Evolutionary conservation across 345 rosid species (phyloP).

Genomic region (Gossypium rotundifolium): DNA sequence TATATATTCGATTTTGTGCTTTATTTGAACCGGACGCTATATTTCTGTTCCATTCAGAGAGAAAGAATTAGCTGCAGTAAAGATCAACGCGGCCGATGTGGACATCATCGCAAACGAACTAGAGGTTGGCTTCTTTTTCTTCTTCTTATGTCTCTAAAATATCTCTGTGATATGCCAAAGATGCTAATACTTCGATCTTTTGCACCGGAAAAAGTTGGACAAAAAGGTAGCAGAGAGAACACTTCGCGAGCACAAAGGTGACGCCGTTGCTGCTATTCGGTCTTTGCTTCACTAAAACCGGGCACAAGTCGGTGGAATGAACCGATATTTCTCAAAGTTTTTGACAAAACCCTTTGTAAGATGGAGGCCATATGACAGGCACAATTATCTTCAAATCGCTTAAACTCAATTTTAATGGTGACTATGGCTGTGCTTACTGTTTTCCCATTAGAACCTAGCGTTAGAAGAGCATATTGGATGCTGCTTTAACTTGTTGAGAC

Average conservation of each 20-base stretch:
- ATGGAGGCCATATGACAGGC: background rate
- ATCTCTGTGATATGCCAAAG: background rate
- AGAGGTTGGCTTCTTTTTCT: conserved; percentile 50
- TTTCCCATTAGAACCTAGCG: no score
- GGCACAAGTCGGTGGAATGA: background rate
- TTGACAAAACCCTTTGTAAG: background rate
- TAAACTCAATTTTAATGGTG: no score
- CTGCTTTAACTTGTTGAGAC: background rate
- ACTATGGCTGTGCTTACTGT: no score
- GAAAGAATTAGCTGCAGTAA: conserved; percentile 46
- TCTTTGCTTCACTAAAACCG: conserved; percentile 49
- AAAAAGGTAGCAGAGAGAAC: conserved; percentile 89
- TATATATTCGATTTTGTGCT: background rate
- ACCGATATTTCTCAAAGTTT: background rate
- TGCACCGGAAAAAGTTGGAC: conserved; percentile 50
- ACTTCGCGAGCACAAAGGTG: conserved; percentile 87
- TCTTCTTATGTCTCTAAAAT: background rate
- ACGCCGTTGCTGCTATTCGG: conserved; percentile 85
- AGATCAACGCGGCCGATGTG: conserved; percentile 86
- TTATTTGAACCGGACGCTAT: background rate
- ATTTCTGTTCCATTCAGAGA: no score
- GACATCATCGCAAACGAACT: conserved; percentile 86
- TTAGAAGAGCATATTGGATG: background rate
- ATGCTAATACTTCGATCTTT: conserved; percentile 13
- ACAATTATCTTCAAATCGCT: background rate